phyloP scores from a whole-genome alignment of 1,284 basidiomycete species.

The Ceratobasidium sp. region DNA sequence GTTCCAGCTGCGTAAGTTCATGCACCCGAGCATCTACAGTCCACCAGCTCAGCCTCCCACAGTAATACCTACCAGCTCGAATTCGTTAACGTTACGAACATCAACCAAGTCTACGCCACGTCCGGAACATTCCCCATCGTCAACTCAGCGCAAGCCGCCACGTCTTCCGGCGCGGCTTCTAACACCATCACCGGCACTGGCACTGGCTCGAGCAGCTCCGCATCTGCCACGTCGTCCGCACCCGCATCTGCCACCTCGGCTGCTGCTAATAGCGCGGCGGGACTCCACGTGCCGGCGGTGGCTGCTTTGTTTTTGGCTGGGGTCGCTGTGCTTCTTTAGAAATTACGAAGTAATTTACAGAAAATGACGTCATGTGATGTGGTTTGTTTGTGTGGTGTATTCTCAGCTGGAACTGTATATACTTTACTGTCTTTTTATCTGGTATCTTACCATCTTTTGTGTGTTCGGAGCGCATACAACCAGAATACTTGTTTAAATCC shows the following conservation, averaged over 20 bases:
- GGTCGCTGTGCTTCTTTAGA: conserved; percentile 34
- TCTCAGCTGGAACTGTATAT: too few relatives aligned
- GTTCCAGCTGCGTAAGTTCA: conserved; percentile 32
- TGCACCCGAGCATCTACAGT: not conserved
- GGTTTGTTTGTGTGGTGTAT: not conserved
- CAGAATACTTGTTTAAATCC: not conserved
- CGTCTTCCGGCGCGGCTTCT: conserved; percentile 6
- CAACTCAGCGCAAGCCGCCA: conserved; percentile 15
- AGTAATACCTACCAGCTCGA: conserved; percentile 29
- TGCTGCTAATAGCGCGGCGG: conserved; percentile 15
- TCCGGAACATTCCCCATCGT: conserved; percentile 28
- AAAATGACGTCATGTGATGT: conserved; percentile 16
- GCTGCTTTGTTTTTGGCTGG: conserved; percentile 21
- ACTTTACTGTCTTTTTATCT: too few relatives aligned
- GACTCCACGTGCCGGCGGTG: not conserved
- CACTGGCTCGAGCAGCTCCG: not conserved
- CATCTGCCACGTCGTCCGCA: conserved; percentile 1
- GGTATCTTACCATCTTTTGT: not conserved
- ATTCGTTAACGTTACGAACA: conserved; percentile 38
- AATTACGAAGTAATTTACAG: not conserved
- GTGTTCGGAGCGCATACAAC: not conserved
- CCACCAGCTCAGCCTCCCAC: not conserved
- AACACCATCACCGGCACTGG: not conserved
- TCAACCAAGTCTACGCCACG: conserved; percentile 34
- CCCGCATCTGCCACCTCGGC: conserved; percentile 14